These are phyloP conservation scores for Fusarium bactridioides DNA, from an alignment of 2,329 filamentous ascomycete genomes.

Conservation along the genomic window DNA sequence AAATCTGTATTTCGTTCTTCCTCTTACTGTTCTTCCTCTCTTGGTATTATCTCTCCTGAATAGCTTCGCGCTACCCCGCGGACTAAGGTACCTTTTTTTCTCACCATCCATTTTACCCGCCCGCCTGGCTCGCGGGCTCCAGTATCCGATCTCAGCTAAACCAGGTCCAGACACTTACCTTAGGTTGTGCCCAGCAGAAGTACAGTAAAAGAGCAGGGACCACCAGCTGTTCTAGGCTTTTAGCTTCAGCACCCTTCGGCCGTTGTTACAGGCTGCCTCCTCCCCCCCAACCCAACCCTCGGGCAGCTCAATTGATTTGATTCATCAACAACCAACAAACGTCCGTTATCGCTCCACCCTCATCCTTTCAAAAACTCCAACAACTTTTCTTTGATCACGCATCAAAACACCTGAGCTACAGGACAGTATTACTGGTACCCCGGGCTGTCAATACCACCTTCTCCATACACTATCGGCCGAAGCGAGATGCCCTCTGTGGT, in stretches of 20 bases:
- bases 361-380: neutral
- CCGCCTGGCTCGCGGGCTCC: constrained; percentile 33
- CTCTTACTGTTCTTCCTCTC: neutral
- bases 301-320: neutral
- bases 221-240: constrained; percentile 6
- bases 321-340: constrained; percentile 15
- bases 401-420: neutral
- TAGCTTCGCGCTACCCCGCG: constrained; percentile 28
- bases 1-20: neutral
- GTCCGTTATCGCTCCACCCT: constrained; percentile 17
- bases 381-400: neutral
- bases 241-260: neutral
- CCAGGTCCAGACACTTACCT: neutral
- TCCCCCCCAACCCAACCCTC: constrained; percentile 4
- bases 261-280: constrained; percentile 2
- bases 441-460: constrained; percentile 6
- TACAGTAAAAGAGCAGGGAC: constrained; percentile 3
- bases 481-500: constrained; percentile 39
- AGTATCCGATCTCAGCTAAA: constrained; percentile 19
- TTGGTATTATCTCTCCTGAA: neutral
- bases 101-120: constrained; percentile 28
- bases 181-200: neutral
- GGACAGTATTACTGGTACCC: neutral
- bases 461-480: constrained; percentile 19
- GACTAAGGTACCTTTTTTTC: neutral